Percentiles rank a stretch among this genome's conserved stretches.
phyloP scores from a whole-genome alignment of 768 basidiomycete genomes.

The Lactarius evosmus region DNA sequence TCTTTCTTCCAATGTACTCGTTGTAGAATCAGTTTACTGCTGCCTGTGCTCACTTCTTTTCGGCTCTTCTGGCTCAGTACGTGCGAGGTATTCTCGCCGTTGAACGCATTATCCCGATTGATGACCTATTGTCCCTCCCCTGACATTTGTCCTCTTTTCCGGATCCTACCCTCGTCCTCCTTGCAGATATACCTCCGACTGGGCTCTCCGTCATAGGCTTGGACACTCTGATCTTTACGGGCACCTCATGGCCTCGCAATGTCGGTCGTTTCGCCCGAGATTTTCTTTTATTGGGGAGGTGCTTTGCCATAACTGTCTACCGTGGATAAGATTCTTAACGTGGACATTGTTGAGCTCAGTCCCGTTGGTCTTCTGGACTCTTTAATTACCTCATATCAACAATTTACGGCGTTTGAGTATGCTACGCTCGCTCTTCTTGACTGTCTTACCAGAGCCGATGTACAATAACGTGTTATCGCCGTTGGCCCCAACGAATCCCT shows the following conservation, averaged over 20 bases:
- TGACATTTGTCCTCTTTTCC: slow-evolving; percentile 38
- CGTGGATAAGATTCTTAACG: slow-evolving; percentile 52
- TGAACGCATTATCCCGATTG: slow-evolving; percentile 45
- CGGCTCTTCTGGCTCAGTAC: slow-evolving; percentile 77
- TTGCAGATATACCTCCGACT: slow-evolving; percentile 79
- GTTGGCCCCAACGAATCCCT: slow-evolving; percentile 59
- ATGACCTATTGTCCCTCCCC: slow-evolving; percentile 10
- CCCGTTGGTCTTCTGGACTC: slow-evolving; percentile 65
- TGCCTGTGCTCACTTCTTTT: slow-evolving; percentile 62
- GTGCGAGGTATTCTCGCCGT: slow-evolving; percentile 73
- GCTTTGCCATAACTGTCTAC: slow-evolving; percentile 35
- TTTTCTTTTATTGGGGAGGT: background rate
- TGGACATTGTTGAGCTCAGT: slow-evolving; percentile 72
- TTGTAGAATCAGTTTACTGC: too few species aligned
- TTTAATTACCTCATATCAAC: slow-evolving; percentile 7
- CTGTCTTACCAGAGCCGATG: slow-evolving; percentile 43
- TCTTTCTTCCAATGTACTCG: slow-evolving; percentile 57
- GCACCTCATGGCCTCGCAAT: slow-evolving; percentile 53
- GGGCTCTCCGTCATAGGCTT: slow-evolving; percentile 78
- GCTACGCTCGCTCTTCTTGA: slow-evolving; percentile 63
- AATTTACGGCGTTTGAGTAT: slow-evolving; percentile 40
- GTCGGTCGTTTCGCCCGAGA: slow-evolving; percentile 20
- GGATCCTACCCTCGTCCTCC: slow-evolving; percentile 64
- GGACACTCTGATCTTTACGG: slow-evolving; percentile 57
- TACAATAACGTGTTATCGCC: slow-evolving; percentile 56